Conservation (phyloP, 495 filamentous ascomycete species). For the Aspergillus indologenus region DNA sequence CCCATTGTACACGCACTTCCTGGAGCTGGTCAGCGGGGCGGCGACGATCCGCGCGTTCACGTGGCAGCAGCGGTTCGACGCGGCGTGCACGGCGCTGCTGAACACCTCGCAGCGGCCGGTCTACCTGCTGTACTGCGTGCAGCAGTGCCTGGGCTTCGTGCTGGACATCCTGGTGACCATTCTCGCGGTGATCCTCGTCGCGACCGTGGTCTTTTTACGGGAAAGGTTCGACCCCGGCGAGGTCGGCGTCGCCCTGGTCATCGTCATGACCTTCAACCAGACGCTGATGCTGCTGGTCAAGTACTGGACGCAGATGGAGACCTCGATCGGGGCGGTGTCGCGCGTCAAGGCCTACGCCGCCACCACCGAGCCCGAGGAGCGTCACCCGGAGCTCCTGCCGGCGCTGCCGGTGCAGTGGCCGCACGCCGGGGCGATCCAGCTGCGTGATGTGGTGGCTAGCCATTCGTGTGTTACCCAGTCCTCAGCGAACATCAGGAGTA, state of each 20-base stretch:
- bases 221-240: slow-evolving; percentile 49
- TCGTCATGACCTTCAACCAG: slow-evolving; percentile 56
- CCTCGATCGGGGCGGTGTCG: slow-evolving; percentile 48
- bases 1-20: neutral
- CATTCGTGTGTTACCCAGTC: slow-evolving; percentile 11
- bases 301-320: slow-evolving; percentile 52
- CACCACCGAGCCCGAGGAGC: slow-evolving; percentile 28
- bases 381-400: neutral
- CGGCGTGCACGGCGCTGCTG: slow-evolving; percentile 33
- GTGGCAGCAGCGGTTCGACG: neutral
- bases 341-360: slow-evolving; percentile 36
- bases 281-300: slow-evolving; percentile 30
- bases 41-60: neutral
- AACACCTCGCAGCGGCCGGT: slow-evolving; percentile 54
- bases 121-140: slow-evolving; percentile 60
- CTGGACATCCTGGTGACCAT: slow-evolving; percentile 58
- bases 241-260: slow-evolving; percentile 61
- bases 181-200: slow-evolving; percentile 52
- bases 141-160: slow-evolving; percentile 69
- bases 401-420: slow-evolving; percentile 26
- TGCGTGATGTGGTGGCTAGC: slow-evolving; percentile 22
- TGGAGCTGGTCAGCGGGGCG: neutral
- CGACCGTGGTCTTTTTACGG: slow-evolving; percentile 38
- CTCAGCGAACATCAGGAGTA: too few species aligned
- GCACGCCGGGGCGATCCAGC: slow-evolving; percentile 19